A percentile compares a stretch with the other conserved stretches of the same genome.
These are phyloP conservation scores for Fomitopsis schrenkii DNA, from an alignment of 1,284 basidiomycete species.

Conservation along the genomic window DNA sequence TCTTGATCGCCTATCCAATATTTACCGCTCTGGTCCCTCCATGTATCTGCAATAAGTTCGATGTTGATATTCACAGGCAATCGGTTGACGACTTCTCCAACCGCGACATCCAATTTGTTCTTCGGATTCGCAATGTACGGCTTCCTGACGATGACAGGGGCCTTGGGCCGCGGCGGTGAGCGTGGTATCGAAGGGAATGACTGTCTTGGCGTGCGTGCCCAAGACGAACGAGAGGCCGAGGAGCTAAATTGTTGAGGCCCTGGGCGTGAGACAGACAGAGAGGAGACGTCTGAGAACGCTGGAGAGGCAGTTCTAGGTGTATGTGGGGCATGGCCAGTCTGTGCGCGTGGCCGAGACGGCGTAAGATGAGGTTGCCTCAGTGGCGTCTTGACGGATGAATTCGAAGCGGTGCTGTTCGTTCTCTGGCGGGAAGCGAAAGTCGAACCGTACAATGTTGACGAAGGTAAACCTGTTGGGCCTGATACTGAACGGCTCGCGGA, in stretches of 20 bases:
- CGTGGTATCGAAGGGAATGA: conserved; percentile 44
- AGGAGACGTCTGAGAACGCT: conserved; percentile 50
- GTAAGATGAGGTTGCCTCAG: conserved; percentile 27
- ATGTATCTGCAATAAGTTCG: conserved; percentile 76
- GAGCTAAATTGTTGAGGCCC: conserved; percentile 29
- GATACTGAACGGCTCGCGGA: conserved; percentile 52
- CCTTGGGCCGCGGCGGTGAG: conserved; percentile 42
- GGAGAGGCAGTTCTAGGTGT: conserved; percentile 48
- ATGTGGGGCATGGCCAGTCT: conserved; percentile 28
- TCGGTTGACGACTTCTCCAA: conserved; percentile 87
- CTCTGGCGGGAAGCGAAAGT: conserved; percentile 81
- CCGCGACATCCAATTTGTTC: conserved; percentile 88
- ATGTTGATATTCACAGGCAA: conserved; percentile 84
- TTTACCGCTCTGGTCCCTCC: conserved; percentile 89
- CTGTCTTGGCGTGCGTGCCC: conserved; percentile 64
- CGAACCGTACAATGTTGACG: conserved; percentile 45
- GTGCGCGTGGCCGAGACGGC: conserved; percentile 36
- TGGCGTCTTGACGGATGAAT: conserved; percentile 28
- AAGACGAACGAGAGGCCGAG: conserved; percentile 44
- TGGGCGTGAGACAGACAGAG: conserved; percentile 23
- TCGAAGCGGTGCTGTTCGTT: conserved; percentile 57
- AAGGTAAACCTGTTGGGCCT: conserved; percentile 33
- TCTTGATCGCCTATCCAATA: conserved; percentile 94
- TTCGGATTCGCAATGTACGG: conserved; percentile 82
- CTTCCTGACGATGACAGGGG: conserved; percentile 41